Evolutionary conservation across 495 filamentous ascomycete species (phyloP), one percentile per base, ranked within the genome.

Genomic region (Tuber microsphaerosporum): DNA sequence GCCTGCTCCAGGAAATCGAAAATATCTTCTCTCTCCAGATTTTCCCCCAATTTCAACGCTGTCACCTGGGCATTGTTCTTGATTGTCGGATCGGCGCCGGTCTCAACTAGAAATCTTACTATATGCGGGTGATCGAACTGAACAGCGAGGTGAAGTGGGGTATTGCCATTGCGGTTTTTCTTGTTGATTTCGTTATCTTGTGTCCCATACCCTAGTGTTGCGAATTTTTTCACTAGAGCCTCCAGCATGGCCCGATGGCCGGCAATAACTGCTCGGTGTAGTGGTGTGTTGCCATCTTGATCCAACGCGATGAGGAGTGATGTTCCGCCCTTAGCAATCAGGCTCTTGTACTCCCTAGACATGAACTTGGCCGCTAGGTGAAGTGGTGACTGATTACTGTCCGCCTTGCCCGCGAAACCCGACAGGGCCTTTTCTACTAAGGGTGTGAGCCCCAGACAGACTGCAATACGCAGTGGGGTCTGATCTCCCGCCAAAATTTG

Each of bases 21-120:
- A 79, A 89, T 1, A 70, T 93, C 2, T 80, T 93, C 61, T 96
- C 90, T 80, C 93, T 93, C 5, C 86, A 88, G 68, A 86, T 90
- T 79, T 85, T 95, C 75, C 92, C 88, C 31, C 93, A 94, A 0
- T 77, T 92, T 41, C 86, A 88, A 0, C 72, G 76, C 73, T 77
- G 71, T 69, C 22, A 81, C 73, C 44, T 44, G 75, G 22, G 9
- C 6, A n/a, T 8, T 0, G 74, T 76, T 43, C 34, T 16, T 5
- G n/a, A 42, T 16, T 0, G n/a, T 12, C 0, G 2, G n/a, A 78
- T 82, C 12, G 10, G 51, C 51, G 0, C 12, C 12, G 0, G 31
- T 61, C 10, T 31, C 14, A 0, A 61, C 0, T 10, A 61, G 26
- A 16, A 61, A 26, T 10, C 4, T 14, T 10, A 31, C 51, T 3